Base-by-base conservation (phyloP, 2,329 filamentous ascomycete genomes). In the Hymenoscyphus repandus region DNA sequence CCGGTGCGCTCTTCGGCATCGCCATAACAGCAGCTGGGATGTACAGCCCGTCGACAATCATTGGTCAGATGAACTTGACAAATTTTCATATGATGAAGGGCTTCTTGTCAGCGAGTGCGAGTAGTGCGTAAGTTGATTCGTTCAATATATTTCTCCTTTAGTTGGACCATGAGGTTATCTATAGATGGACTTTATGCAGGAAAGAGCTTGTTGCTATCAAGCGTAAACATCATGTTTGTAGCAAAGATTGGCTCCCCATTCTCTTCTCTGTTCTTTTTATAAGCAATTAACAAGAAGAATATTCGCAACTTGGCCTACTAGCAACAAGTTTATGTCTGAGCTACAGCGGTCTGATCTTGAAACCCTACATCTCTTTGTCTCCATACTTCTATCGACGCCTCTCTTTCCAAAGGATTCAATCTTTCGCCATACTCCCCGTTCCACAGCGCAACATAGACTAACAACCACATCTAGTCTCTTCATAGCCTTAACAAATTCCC, bases 31-130 rank as follows among this genome's bases (percentile, higher is more conserved):
- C 74, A 3, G 74, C 82, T 1, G 82, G 82, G 30, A 79, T 86
- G 50, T 78, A 78, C 60, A 70, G 76, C 34, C 83, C 83, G 0
- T 69, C 74, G 0, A 72, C 83, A 42, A 82, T 88, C 58, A 66
- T 80, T 50, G 68, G 72, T 7, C 84, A 87, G 68, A 75, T 87
- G 68, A 73, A 70, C 20, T 69, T 85, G 41, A 67, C 74, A 43
- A 76, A 83, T 62, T 85, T 78, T 66, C 80, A 83, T 63, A 86
- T 87, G 83, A 63, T 83, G 30, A 76, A 85, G 65, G 74, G 75
- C 9, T 86, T 87, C 59, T 66, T 86, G 3, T 74, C 78, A 1
- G 84, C 82, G 3, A 79, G 79, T 9, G 82, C 78, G 22, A 74
- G 72, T 58, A 85, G 79, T 67, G 76, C 78, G 79, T 84, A 72